Conservation (phyloP, 2,329 filamentous ascomycete genomes). For the Fusarium acutatum region DNA sequence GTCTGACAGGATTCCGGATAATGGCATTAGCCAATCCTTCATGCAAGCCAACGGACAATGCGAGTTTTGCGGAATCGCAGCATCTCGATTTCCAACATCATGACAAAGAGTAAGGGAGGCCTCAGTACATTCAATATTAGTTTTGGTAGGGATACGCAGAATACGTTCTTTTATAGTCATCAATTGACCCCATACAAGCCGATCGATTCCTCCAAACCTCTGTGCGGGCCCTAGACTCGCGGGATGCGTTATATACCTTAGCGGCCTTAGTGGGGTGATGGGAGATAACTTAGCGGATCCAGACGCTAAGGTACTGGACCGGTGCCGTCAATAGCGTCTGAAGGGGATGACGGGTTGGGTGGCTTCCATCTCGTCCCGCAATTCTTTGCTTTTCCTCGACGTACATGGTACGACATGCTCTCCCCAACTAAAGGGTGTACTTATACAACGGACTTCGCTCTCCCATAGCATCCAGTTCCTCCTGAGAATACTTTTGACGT, state of each 20-base stretch:
- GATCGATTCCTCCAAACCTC: no score
- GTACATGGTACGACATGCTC: background rate
- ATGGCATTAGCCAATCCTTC: background rate
- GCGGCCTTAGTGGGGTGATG: background rate
- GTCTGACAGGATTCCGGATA: background rate
- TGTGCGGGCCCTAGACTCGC: background rate
- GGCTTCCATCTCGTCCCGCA: background rate
- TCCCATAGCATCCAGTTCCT: slow-evolving; percentile 26
- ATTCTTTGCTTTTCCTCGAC: no score
- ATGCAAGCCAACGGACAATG: background rate
- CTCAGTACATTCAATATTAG: background rate
- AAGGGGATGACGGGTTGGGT: no score
- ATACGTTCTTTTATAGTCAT: background rate
- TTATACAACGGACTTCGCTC: slow-evolving; percentile 27
- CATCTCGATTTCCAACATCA: background rate
- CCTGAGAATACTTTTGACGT: slow-evolving; percentile 19
- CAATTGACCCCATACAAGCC: background rate
- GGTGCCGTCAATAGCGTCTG: background rate
- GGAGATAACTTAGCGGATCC: no score
- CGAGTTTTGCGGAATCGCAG: background rate
- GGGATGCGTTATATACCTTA: no score
- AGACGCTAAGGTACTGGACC: no score
- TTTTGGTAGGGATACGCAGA: fast-evolving
- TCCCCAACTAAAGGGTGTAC: slow-evolving; percentile 11
- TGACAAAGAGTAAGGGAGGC: fast-evolving